phyloP scores from a whole-genome alignment of 2,329 filamentous ascomycete genomes.

The Penicillium sp. region DNA sequence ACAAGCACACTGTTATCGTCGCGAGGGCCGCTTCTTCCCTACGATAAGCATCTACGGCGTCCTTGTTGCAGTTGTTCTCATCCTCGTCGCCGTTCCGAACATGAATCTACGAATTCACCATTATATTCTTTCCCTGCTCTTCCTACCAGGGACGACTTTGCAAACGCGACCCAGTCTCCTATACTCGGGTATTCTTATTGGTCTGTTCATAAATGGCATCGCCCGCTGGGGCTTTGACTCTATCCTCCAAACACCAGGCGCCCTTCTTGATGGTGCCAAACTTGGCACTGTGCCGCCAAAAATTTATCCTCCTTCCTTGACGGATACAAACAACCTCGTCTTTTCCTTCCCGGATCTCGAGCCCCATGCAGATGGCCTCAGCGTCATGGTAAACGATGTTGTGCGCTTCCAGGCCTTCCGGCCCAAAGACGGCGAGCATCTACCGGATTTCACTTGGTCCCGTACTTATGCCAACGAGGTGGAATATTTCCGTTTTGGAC shows the following conservation, averaged over 20 bases:
- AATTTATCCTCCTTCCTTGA: constrained; percentile 24
- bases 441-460: constrained; percentile 38
- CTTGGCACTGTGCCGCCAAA: constrained; percentile 35
- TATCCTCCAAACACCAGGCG: constrained; percentile 57
- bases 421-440: constrained; percentile 34
- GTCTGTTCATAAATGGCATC: constrained; percentile 63
- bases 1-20: constrained; percentile 57
- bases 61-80: constrained; percentile 44
- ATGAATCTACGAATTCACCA: constrained; percentile 64
- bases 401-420: constrained; percentile 56
- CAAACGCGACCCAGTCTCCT: constrained; percentile 59
- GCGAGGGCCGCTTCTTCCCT: constrained; percentile 56
- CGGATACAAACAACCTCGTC: constrained; percentile 30
- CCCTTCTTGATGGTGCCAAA: constrained; percentile 43
- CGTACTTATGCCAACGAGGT: constrained; percentile 29
- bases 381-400: constrained; percentile 62
- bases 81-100: constrained; percentile 54
- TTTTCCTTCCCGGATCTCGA: constrained; percentile 38
- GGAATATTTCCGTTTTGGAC: constrained; percentile 48
- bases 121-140: constrained; percentile 60
- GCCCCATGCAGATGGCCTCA: constrained; percentile 52
- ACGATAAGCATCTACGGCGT: constrained; percentile 48
- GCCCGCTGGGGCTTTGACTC: constrained; percentile 63
- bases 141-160: constrained; percentile 58
- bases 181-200: constrained; percentile 61